Conservation (phyloP, 305 asterid genomes). For the Striga hermonthica region DNA sequence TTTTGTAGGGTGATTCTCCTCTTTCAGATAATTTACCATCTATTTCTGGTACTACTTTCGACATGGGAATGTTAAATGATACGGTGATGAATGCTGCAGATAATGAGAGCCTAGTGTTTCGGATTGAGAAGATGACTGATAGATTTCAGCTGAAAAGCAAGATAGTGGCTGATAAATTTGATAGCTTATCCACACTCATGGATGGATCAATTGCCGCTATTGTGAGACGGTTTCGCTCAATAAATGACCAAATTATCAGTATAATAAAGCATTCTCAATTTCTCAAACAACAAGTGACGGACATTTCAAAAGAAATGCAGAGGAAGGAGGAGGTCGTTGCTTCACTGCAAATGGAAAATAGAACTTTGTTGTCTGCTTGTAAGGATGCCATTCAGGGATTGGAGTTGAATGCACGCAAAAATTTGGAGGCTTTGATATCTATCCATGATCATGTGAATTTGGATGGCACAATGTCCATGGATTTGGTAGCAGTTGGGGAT, state of each 20-base stretch:
- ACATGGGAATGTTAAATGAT: slow-evolving; percentile 41
- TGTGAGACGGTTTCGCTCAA: slow-evolving; percentile 44
- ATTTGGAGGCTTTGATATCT: slow-evolving; percentile 43
- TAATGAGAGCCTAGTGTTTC: slow-evolving; percentile 47
- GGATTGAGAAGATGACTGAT: slow-evolving; percentile 57
- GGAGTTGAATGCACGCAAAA: slow-evolving; percentile 44
- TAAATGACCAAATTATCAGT: slow-evolving; percentile 43
- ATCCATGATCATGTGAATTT: slow-evolving; percentile 38
- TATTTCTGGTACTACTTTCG: slow-evolving; percentile 36
- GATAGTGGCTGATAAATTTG: slow-evolving; percentile 57
- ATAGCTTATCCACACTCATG: slow-evolving; percentile 44
- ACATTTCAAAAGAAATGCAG: slow-evolving; percentile 51
- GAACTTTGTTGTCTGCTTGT: slow-evolving; percentile 69
- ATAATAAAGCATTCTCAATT: slow-evolving; percentile 41
- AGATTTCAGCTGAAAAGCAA: slow-evolving; percentile 61
- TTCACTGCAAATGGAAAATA: slow-evolving; percentile 52
- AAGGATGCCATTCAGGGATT: slow-evolving; percentile 55
- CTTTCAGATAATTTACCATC: slow-evolving; percentile 44
- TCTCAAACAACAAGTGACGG: slow-evolving; percentile 54
- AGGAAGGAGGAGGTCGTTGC: slow-evolving; percentile 46
- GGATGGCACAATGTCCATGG: slow-evolving; percentile 37
- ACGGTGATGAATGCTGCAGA: slow-evolving; percentile 48
- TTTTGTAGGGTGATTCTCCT: slow-evolving; percentile 59
- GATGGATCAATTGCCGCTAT: slow-evolving; percentile 55
- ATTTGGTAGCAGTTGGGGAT: slow-evolving; percentile 36